Base-by-base conservation (phyloP, 768 basidiomycete species). In the Boletus edulis region DNA sequence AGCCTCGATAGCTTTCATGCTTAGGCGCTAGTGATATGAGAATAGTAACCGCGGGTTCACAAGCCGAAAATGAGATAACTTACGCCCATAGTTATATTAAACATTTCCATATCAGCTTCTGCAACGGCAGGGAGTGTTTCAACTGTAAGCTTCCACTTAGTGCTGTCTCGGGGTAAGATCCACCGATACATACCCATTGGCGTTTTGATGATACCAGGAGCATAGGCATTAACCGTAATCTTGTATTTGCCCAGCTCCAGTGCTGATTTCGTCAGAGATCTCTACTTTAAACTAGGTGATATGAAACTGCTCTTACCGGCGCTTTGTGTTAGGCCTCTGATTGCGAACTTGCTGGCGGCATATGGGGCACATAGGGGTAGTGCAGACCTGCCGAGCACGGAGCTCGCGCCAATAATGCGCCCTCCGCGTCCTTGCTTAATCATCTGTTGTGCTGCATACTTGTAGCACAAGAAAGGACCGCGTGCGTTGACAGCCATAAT, bases 401-500 rank as follows among this genome's bases (percentile, higher is more conserved):
- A 65, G 14, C 49, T 49, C 0, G 61, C 56, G 2, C 85, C 79
- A 18, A 85, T 75, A 55, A 87, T 81, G n/a, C 78, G 72, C 0
- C 84, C 81, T 11, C 81, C 77, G 12, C 67, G 69, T 0, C 77
- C 74, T 67, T 80, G 80, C 5, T 64, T 52, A 14, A 84, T 75
- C 86, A 86, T 87, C 60, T 81, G 78, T 54, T 72, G 71, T 14
- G 81, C 84, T 2, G 83, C 85, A 55, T 84, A 76, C 51, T 84
- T 81, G 49, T 85, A 86, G 63, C 82, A 85, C 51, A 82, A 75
- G 70, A 81, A 84, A 5, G 76, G 68, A 37, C 83, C 84, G 43
- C 78, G 75, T 54, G 77, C 71, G 58, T 87, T 85, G 62, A 86
- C 71, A 7, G 74, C 67, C 49, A 78, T 68, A 8, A 70, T 44